phyloP scores from a whole-genome alignment of 2,329 filamentous ascomycete species.

The Grosmannia clavigera region DNA sequence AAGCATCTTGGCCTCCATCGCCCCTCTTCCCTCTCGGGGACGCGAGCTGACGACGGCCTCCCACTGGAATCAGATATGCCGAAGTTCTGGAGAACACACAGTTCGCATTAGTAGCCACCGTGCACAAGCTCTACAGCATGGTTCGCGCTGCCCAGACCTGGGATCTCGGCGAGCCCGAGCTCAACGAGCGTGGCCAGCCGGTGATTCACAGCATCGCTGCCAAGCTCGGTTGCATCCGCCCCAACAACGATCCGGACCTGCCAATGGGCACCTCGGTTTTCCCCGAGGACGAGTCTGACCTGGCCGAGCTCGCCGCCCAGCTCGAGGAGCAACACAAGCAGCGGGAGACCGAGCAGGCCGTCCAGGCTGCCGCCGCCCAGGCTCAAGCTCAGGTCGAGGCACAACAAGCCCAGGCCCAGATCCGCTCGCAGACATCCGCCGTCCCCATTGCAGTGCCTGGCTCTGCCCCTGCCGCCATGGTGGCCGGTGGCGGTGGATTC shows the following conservation, averaged over 20 bases:
- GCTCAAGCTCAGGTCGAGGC: conserved; percentile 10
- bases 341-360: conserved; percentile 20
- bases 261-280: conserved; percentile 42
- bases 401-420: conserved; percentile 14
- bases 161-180: conserved; percentile 50
- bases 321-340: conserved; percentile 35
- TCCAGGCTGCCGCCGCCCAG: conserved; percentile 13
- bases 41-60: neutral
- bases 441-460: neutral
- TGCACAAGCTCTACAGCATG: conserved; percentile 55
- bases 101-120: conserved; percentile 50
- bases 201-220: conserved; percentile 54
- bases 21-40: too few relatives aligned
- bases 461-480: conserved; percentile 11
- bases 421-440: neutral
- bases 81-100: conserved; percentile 55
- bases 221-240: conserved; percentile 51
- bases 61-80: conserved; percentile 34
- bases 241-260: conserved; percentile 47
- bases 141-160: conserved; percentile 44
- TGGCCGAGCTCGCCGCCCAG: conserved; percentile 43
- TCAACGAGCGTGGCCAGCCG: conserved; percentile 50
- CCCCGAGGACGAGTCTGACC: conserved; percentile 47
- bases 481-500: conserved; percentile 15
- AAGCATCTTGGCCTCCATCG: conserved; percentile 15